These are phyloP conservation scores for Coemansia sp. DNA, from an alignment of 192 early-diverging fungal species.

Conservation along the genomic window DNA sequence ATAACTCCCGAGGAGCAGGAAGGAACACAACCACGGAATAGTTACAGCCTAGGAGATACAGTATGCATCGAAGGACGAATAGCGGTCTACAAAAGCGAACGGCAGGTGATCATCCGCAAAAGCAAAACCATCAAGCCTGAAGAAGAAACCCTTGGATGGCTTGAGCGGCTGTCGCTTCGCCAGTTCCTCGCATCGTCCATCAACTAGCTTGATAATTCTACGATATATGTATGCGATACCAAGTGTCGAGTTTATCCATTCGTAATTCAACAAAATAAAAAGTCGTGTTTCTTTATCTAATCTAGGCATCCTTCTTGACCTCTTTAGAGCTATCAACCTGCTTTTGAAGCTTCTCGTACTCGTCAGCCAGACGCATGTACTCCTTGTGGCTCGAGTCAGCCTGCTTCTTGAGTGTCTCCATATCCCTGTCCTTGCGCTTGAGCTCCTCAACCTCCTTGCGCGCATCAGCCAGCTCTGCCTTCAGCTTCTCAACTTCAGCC, in stretches of 20 bases:
- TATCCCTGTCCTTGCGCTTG: constrained; percentile 41
- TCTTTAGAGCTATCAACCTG: constrained; percentile 27
- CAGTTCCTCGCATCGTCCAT: neutral
- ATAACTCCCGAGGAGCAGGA: constrained; percentile 24
- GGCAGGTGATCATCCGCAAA: constrained; percentile 26
- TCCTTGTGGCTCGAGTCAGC: constrained; percentile 48
- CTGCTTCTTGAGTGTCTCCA: constrained; percentile 54
- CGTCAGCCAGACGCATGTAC: constrained; percentile 53
- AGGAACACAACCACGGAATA: constrained; percentile 4
- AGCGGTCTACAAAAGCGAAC: constrained; percentile 25
- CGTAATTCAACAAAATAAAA: constrained; percentile 2
- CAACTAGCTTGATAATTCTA: too few relatives aligned
- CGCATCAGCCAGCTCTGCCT: constrained; percentile 36
- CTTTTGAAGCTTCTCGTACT: constrained; percentile 39
- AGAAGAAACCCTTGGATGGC: constrained; percentile 38
- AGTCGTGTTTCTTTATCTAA: neutral
- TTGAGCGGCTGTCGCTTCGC: constrained; percentile 41
- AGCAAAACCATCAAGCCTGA: constrained; percentile 23
- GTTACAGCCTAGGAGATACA: constrained; percentile 21
- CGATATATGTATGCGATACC: too few relatives aligned
- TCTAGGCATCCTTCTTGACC: constrained; percentile 49
- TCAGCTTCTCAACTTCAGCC: constrained; percentile 30
- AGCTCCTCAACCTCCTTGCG: constrained; percentile 50
- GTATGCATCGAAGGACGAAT: constrained; percentile 36
- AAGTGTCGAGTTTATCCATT: too few relatives aligned